Percentiles rank a stretch among this genome's conserved stretches.
phyloP scores from a whole-genome alignment of 805 yeast genomes.

The Yamadazyma scolyti region DNA sequence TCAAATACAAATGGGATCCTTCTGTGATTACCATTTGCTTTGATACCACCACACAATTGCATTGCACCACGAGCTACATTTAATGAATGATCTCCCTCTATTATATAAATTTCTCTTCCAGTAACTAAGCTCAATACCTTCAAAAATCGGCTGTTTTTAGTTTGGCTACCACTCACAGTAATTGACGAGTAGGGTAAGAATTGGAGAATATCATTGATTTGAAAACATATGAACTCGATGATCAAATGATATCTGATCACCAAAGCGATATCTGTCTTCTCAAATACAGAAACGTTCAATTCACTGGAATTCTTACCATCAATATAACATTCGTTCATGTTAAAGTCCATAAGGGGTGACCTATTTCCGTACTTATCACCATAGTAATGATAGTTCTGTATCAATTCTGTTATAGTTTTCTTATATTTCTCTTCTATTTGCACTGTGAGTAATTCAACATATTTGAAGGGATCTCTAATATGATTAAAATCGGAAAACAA shows the following conservation, averaged over 20 bases:
- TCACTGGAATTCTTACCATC: slow-evolving; percentile 36
- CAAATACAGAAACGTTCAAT: slow-evolving; percentile 17
- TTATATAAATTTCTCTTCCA: slow-evolving; percentile 1
- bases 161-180: slow-evolving; percentile 53
- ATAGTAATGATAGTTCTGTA: slow-evolving; percentile 41
- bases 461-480: slow-evolving; percentile 8
- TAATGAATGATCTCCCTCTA: slow-evolving; percentile 6
- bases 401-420: slow-evolving; percentile 16
- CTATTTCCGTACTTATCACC: slow-evolving; percentile 61
- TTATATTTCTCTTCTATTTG: slow-evolving; percentile 15
- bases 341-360: slow-evolving; percentile 50
- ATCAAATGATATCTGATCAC: slow-evolving; percentile 42
- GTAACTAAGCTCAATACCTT: slow-evolving; percentile 7
- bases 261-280: slow-evolving; percentile 27
- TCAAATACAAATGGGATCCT: no score
- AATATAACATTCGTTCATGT: slow-evolving; percentile 46
- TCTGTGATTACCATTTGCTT: no score
- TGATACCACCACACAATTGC: slow-evolving; percentile 1
- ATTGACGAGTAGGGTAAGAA: slow-evolving; percentile 27
- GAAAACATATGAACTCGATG: slow-evolving; percentile 51
- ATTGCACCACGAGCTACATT: slow-evolving; percentile 12
- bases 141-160: slow-evolving; percentile 41
- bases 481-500: slow-evolving; percentile 31
- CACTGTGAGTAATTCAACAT: slow-evolving; percentile 18
- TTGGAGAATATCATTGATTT: slow-evolving; percentile 37